Conservation (phyloP, 345 rosid species). For the Psidium guajava region DNA sequence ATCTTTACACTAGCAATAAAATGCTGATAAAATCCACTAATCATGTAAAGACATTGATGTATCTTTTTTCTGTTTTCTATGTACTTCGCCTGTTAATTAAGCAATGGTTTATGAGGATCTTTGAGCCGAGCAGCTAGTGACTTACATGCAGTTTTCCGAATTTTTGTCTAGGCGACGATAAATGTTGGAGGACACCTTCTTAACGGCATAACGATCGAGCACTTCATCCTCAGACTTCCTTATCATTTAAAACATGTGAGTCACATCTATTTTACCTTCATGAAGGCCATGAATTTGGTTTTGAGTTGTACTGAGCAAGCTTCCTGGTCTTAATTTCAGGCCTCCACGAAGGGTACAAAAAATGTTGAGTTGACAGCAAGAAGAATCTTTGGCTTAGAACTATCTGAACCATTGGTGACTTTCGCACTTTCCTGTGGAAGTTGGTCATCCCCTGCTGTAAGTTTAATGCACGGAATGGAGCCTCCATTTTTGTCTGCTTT, state of each 20-base stretch:
- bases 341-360: constrained; percentile 32
- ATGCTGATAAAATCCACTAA: background rate
- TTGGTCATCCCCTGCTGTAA: constrained; percentile 96
- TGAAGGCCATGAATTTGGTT: background rate
- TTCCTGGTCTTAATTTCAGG: constrained; percentile 13
- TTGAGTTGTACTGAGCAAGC: background rate
- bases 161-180: constrained; percentile 46
- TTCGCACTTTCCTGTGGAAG: constrained; percentile 89
- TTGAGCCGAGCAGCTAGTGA: background rate
- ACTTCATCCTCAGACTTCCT: constrained; percentile 75
- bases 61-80: background rate
- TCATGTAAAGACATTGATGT: background rate
- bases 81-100: background rate
- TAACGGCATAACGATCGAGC: constrained; percentile 63
- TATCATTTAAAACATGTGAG: constrained; percentile 63
- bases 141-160: background rate
- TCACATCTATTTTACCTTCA: background rate
- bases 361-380: constrained; percentile 52
- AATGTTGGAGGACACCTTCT: constrained; percentile 66
- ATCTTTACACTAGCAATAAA: background rate
- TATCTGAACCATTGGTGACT: constrained; percentile 75
- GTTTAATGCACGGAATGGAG: constrained; percentile 8
- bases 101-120: background rate
- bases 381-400: constrained; percentile 55
- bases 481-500: background rate